Percentiles rank a stretch among this genome's conserved stretches.
Evolutionary conservation across 352 stramenopile species (phyloP).

Genomic region (Phytophthora gonapodyides): DNA sequence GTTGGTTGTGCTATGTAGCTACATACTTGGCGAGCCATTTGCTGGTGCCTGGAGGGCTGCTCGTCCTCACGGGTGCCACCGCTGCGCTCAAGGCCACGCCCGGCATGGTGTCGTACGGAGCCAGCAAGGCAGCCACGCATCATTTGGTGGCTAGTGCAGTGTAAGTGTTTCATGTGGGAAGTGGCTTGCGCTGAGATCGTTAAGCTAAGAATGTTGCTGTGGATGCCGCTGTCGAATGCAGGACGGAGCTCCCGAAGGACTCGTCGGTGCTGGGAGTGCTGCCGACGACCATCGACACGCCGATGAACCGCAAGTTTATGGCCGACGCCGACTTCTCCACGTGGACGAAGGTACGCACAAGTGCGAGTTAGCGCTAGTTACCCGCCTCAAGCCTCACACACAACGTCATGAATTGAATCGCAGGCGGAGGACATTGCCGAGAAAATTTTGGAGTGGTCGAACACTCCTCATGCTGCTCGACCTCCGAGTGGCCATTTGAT

Average conservation of each 20-base stretch:
- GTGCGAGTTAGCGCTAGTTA: not conserved
- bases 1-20: conserved; percentile 39
- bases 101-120: conserved; percentile 89
- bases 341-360: conserved; percentile 68
- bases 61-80: conserved; percentile 84
- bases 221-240: conserved; percentile 22
- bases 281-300: conserved; percentile 85
- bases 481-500: conserved; percentile 73
- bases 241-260: conserved; percentile 54
- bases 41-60: conserved; percentile 63
- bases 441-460: conserved; percentile 79
- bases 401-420: conserved; percentile 1
- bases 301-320: conserved; percentile 91
- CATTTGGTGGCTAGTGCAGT: conserved; percentile 84
- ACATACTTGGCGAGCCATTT: conserved; percentile 80
- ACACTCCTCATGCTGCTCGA: conserved; percentile 40
- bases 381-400: conserved; percentile 1
- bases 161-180: conserved; percentile 42
- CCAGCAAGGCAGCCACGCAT: conserved; percentile 90
- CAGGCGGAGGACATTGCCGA: conserved; percentile 71
- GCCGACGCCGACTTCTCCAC: conserved; percentile 81
- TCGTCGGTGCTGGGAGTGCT: conserved; percentile 71
- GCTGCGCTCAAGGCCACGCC: conserved; percentile 80
- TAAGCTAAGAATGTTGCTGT: conserved; percentile 2
- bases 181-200: not conserved